Base-by-base conservation (phyloP, 805 yeast species). In the Wickerhamiella galacta region DNA sequence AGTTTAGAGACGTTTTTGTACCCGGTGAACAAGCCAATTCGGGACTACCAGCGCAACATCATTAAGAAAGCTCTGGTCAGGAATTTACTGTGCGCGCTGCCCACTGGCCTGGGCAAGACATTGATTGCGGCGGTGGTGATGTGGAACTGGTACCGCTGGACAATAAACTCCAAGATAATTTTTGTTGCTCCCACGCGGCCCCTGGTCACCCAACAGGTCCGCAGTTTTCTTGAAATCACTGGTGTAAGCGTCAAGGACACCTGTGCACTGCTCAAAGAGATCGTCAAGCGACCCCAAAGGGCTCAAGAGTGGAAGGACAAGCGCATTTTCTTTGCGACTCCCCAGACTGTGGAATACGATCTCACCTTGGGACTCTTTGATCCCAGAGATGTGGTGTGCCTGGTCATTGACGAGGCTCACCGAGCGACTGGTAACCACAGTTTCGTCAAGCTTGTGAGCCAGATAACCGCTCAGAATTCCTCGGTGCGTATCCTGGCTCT, bases 141-240 rank as follows among this genome's bases (percentile, higher is more conserved):
- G 83, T 62, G 83, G 35, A 90, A 90, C 50, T 90, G 67, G 56
- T 73, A 68, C 43, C 57, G 92, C 31, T 90, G 98, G 98, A 78
- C 85, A 15, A 68, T 68, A 11, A 52, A 56, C 4, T 72, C 82
- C 2, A 90, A 85, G 48, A 71, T 90, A 42, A 69, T 92, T 1
- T 90, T 90, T 53, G 75, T 87, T 75, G 98, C 99, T 0, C 99
- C 99, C 0, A 90, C 99, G 2, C 64, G 85, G 42, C 99, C 99
- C 0, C 62, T 90, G 34, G 96, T 90, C 5, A 85, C 94, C 1
- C 99, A 90, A 56, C 98, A 90, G 55, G 78, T 87, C 42, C 78
- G 77, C 47, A 95, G 96, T 1, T 90, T 94, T 49, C 64, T 82
- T 35, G 76, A 81, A 6, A 72, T 80, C 11, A 75, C 93, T 0